phyloP scores from a whole-genome alignment of 768 basidiomycete genomes.

The Lactarius sanguifluus region DNA sequence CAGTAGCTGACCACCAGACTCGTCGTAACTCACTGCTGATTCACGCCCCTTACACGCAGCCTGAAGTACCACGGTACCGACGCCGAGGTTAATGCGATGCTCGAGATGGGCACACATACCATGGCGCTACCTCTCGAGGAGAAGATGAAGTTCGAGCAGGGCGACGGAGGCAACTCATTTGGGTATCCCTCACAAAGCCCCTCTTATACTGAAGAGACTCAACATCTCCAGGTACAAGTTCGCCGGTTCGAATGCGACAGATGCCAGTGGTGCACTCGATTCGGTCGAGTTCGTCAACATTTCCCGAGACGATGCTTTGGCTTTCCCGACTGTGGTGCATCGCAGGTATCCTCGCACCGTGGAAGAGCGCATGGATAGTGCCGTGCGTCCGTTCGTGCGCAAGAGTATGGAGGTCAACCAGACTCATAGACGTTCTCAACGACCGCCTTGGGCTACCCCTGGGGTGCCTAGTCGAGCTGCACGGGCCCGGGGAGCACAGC shows the following conservation, averaged over 20 bases:
- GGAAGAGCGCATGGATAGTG: slow-evolving; percentile 34
- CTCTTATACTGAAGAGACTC: no score
- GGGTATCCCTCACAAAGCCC: neutral
- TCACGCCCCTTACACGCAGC: slow-evolving; percentile 28
- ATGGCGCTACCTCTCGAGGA: slow-evolving; percentile 44
- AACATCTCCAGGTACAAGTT: slow-evolving; percentile 23
- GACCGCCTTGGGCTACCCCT: slow-evolving; percentile 37
- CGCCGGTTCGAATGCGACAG: slow-evolving; percentile 31
- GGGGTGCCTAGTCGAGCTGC: slow-evolving; percentile 35
- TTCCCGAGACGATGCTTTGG: slow-evolving; percentile 37
- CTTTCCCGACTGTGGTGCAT: slow-evolving; percentile 35
- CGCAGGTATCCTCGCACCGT: slow-evolving; percentile 38
- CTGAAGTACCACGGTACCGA: slow-evolving; percentile 46
- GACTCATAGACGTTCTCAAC: slow-evolving; percentile 36
- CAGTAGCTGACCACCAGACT: slow-evolving; percentile 31
- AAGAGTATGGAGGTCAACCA: slow-evolving; percentile 37
- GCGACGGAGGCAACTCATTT: slow-evolving; percentile 34
- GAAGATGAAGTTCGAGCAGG: slow-evolving; percentile 44
- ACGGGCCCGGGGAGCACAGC: slow-evolving; percentile 35
- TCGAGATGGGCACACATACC: slow-evolving; percentile 40
- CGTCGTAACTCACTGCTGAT: neutral
- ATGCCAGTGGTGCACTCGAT: slow-evolving; percentile 31
- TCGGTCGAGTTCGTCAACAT: slow-evolving; percentile 31
- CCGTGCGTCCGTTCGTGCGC: slow-evolving; percentile 34
- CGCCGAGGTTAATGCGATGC: slow-evolving; percentile 38